Conservation (phyloP, 805 yeast species). For the Ogataea pignaliae region DNA sequence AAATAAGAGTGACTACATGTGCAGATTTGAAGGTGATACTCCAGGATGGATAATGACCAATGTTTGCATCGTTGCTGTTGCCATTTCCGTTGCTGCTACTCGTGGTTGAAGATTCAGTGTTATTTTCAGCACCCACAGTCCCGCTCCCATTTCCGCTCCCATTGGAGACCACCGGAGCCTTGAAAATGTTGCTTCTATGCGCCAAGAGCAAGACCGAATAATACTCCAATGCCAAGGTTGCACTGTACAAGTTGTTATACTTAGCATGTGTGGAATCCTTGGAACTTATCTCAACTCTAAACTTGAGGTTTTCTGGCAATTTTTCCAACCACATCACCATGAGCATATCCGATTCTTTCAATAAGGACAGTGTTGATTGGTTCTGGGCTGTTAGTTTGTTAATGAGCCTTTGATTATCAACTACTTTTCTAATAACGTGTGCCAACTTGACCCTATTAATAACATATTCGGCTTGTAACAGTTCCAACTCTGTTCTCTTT, state of each 20-base stretch:
- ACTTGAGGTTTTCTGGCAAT: constrained; percentile 55
- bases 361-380: constrained; percentile 34
- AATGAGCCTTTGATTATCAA: constrained; percentile 10
- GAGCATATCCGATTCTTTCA: constrained; percentile 62
- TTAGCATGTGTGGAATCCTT: constrained; percentile 6
- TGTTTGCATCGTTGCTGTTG: not conserved
- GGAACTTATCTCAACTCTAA: constrained; percentile 33
- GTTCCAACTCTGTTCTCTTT: not conserved
- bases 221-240: constrained; percentile 60
- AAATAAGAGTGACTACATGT: constrained; percentile 62
- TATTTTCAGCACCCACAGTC: constrained; percentile 13
- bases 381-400: constrained; percentile 31
- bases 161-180: constrained; percentile 17
- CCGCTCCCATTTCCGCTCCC: not conserved
- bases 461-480: constrained; percentile 49
- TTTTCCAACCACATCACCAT: constrained; percentile 71
- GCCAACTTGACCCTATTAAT: constrained; percentile 60
- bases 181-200: constrained; percentile 61
- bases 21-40: constrained; percentile 81
- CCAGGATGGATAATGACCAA: constrained; percentile 57
- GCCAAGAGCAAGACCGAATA: constrained; percentile 64
- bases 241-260: constrained; percentile 41
- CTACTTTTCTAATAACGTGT: constrained; percentile 60
- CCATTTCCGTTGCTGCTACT: not conserved
- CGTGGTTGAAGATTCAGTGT: constrained; percentile 26